Evolutionary conservation across 768 basidiomycete species (phyloP), one percentile per base, ranked within the genome.

Genomic region (Phaffia australis): DNA sequence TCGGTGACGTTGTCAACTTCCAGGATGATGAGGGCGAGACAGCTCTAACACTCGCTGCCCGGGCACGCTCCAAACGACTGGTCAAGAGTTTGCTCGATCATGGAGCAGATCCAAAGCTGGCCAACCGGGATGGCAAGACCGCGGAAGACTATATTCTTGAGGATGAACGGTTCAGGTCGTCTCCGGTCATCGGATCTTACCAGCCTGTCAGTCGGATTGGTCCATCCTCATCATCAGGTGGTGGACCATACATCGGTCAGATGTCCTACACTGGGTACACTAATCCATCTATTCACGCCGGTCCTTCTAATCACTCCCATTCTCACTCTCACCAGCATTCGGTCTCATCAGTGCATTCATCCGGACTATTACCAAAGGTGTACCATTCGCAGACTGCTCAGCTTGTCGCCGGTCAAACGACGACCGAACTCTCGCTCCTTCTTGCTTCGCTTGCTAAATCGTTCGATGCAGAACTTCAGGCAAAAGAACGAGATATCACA

Each of bases 11-110:
- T 56, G 91, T 99, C 77, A 99, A 99, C 74, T 98, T 97, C 75
- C 95, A 95, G 75, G 94, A 98, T 74, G 92, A 97, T 75, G 95
- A 99, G 70, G 94, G 94, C 47, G 95, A 99, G 78, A 98, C 95
- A 8, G 91, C 95, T 15, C 77, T 99, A 69, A 98, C 95, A 3
- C 84, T 99, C 81, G 93, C 95, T 23, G 94, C 95, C 18, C 83
- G 95, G 52, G 97, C 93, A 74, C 80, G 95, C 64, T 92, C 89
- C 76, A 93, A 95, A 76, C 87, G 93, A 18, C 82, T 99, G 5
- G 92, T 98, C 71, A 95, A 93, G 75, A 81, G 94, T 47, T 83
- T 99, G 60, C 87, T 99, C 68, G 93, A 99, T 76, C 88, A 97
- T 72, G 92, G 91, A 8, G 95, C 91, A 0, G 89, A 98, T 75